These are phyloP conservation scores for Xylariaceae sp. DNA, from an alignment of 2,329 filamentous ascomycete genomes.

Conservation along the genomic window DNA sequence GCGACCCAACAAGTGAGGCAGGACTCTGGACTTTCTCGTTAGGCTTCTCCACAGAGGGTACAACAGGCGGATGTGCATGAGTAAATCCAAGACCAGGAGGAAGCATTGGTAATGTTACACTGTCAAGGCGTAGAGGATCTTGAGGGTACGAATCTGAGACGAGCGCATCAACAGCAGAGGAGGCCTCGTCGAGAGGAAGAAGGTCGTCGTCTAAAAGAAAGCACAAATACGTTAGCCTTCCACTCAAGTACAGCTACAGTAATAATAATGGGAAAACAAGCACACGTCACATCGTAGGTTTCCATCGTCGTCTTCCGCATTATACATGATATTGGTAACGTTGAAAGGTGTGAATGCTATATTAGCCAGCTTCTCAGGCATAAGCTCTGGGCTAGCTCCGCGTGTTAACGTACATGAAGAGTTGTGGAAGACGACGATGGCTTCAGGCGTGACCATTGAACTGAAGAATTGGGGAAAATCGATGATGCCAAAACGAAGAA, in stretches of 20 bases:
- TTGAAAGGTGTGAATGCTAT: slow-evolving; percentile 42
- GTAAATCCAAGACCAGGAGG: slow-evolving; percentile 44
- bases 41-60: slow-evolving; percentile 18
- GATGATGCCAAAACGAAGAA: slow-evolving; percentile 25
- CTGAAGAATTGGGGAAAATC: slow-evolving; percentile 23
- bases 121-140: slow-evolving; percentile 19
- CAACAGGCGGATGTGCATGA: slow-evolving; percentile 33
- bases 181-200: slow-evolving; percentile 56
- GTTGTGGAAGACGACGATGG: slow-evolving; percentile 65
- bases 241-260: slow-evolving; percentile 25
- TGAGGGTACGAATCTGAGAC: slow-evolving; percentile 50
- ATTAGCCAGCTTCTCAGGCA: slow-evolving; percentile 41
- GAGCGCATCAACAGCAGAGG: slow-evolving; percentile 60
- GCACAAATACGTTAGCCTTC: slow-evolving; percentile 38
- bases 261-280: slow-evolving; percentile 25
- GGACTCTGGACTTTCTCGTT: slow-evolving; percentile 23
- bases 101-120: slow-evolving; percentile 35
- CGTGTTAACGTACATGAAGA: slow-evolving; percentile 62
- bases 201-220: slow-evolving; percentile 54
- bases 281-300: slow-evolving; percentile 47
- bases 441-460: slow-evolving; percentile 50
- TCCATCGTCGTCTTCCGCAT: slow-evolving; percentile 59
- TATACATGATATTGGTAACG: slow-evolving; percentile 36
- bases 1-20: slow-evolving; percentile 18
- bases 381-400: slow-evolving; percentile 36